Evolutionary conservation across 2,329 filamentous ascomycete genomes (phyloP).

Genomic region (Beauveria medogensis): DNA sequence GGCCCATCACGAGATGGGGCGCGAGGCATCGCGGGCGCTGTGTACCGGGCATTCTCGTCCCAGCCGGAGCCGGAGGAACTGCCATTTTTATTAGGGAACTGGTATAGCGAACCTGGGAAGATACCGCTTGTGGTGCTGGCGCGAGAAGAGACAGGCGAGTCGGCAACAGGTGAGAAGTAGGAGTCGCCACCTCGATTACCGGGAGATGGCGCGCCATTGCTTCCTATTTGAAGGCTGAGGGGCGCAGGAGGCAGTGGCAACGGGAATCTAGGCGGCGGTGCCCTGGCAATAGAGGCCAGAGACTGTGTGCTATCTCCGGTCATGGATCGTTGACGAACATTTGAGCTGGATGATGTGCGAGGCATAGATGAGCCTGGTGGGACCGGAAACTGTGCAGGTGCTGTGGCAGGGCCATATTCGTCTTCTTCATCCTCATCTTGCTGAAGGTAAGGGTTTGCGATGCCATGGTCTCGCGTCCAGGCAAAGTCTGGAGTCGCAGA

Average conservation of each 20-base stretch:
- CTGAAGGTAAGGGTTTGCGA: slow-evolving; percentile 76
- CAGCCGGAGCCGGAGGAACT: slow-evolving; percentile 59
- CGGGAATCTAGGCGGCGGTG: slow-evolving; percentile 65
- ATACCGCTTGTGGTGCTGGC: slow-evolving; percentile 69
- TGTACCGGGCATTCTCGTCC: slow-evolving; percentile 75
- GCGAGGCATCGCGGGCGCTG: slow-evolving; percentile 77
- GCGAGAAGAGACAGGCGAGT: slow-evolving; percentile 69
- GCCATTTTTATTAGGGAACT: slow-evolving; percentile 60
- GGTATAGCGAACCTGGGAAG: slow-evolving; percentile 49
- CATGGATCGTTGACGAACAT: slow-evolving; percentile 65
- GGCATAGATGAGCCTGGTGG: slow-evolving; percentile 21
- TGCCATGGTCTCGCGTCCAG: slow-evolving; percentile 63
- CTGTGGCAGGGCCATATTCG: slow-evolving; percentile 33
- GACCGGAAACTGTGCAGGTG: slow-evolving; percentile 28
- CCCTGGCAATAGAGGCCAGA: slow-evolving; percentile 47
- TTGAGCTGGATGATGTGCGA: slow-evolving; percentile 57
- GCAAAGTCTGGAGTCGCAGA: slow-evolving; percentile 63
- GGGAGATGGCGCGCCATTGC: slow-evolving; percentile 46
- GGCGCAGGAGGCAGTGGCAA: slow-evolving; percentile 47
- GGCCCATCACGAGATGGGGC: slow-evolving; percentile 72
- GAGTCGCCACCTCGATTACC: slow-evolving; percentile 61
- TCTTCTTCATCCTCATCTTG: slow-evolving; percentile 57
- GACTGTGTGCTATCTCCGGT: slow-evolving; percentile 63
- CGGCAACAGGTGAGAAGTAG: slow-evolving; percentile 84
- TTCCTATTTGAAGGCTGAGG: slow-evolving; percentile 62